A percentile compares a stretch with the other conserved stretches of the same genome.
phyloP scores from a whole-genome alignment of 768 basidiomycete species.

The Fomitopsis pulvina region DNA sequence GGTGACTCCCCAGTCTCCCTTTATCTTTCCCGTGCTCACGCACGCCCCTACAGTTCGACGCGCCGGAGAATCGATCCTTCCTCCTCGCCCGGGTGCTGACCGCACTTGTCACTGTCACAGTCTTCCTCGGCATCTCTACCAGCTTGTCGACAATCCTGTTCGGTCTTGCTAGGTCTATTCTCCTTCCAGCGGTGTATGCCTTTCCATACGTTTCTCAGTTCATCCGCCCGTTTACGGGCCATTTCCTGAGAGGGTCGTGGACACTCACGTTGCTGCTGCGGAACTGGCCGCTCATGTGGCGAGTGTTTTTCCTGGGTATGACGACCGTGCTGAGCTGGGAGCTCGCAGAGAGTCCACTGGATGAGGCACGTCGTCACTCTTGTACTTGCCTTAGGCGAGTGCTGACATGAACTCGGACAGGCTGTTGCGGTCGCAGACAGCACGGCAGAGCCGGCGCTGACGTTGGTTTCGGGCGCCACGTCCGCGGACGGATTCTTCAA shows the following conservation, averaged over 20 bases:
- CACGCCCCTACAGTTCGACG: background rate
- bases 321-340: slow-evolving; percentile 59
- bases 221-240: slow-evolving; percentile 55
- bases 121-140: slow-evolving; percentile 35
- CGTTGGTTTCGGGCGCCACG: slow-evolving; percentile 57
- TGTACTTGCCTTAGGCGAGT: background rate
- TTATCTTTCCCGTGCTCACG: background rate
- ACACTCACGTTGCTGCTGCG: slow-evolving; percentile 43
- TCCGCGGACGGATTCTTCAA: slow-evolving; percentile 46
- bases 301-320: slow-evolving; percentile 44
- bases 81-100: slow-evolving; percentile 17
- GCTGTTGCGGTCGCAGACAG: slow-evolving; percentile 38
- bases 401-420: slow-evolving; percentile 22
- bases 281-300: slow-evolving; percentile 37
- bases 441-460: slow-evolving; percentile 46
- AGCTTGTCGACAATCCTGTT: slow-evolving; percentile 38
- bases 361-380: slow-evolving; percentile 39
- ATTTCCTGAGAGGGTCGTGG: slow-evolving; percentile 55
- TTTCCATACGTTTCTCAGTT: slow-evolving; percentile 45
- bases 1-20: background rate
- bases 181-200: slow-evolving; percentile 47
- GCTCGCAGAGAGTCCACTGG: slow-evolving; percentile 52
- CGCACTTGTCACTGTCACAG: slow-evolving; percentile 29
- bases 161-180: slow-evolving; percentile 35
- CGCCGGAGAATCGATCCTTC: background rate